phyloP scores from a whole-genome alignment of 306 rosid genomes.

The Cicer bijugum region DNA sequence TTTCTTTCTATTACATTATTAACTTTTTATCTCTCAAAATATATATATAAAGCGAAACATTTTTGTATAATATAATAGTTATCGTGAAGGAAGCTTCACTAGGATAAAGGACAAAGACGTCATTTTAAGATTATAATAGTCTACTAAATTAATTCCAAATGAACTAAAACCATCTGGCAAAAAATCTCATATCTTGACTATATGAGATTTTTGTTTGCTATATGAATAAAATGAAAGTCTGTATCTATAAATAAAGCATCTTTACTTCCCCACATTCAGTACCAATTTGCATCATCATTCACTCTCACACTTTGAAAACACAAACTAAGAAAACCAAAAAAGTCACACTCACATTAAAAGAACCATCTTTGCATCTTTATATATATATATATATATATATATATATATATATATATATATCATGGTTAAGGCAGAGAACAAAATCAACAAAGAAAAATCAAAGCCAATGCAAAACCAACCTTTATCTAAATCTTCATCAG shows the following conservation, averaged over 20 bases:
- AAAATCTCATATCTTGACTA: too few species aligned
- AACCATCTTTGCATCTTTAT: not conserved
- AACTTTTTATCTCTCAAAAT: too few species aligned
- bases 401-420: not conserved
- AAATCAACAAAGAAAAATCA: slow-evolving; percentile 54
- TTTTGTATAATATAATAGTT: too few species aligned
- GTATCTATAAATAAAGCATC: slow-evolving; percentile 64
- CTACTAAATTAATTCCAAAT: too few species aligned
- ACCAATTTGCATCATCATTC: slow-evolving; percentile 41
- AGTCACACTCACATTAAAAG: not conserved
- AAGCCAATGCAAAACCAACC: slow-evolving; percentile 26
- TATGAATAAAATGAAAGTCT: not conserved
- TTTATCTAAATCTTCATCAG: slow-evolving; percentile 30
- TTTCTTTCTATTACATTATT: too few species aligned
- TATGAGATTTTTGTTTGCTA: too few species aligned
- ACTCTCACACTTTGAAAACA: slow-evolving; percentile 40
- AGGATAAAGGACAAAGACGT: too few species aligned
- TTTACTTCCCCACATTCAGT: slow-evolving; percentile 43
- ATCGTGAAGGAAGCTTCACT: too few species aligned
- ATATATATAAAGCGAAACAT: too few species aligned
- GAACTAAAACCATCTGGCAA: too few species aligned
- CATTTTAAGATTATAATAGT: too few species aligned
- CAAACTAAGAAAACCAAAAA: not conserved
- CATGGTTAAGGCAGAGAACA: slow-evolving; percentile 81
- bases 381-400: not conserved